Evolutionary conservation across 225 moss, liverwort and hornwort genomes (phyloP).

Genomic region (Neckera pumila): DNA sequence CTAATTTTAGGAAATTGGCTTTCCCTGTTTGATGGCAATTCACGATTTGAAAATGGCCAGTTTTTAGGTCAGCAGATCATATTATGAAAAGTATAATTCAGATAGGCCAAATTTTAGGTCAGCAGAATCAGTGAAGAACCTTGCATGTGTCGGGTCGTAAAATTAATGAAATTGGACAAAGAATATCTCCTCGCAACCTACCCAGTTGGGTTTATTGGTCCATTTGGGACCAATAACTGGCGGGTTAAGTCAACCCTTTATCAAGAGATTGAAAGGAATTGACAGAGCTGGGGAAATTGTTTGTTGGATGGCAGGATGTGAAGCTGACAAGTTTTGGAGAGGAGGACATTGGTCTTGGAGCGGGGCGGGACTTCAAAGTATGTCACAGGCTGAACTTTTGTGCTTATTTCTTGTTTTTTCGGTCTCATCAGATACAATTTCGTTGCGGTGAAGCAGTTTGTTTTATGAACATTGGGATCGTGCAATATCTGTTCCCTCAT

Average conservation of each 20-base stretch:
- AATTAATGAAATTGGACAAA: background rate
- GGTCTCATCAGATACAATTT: background rate
- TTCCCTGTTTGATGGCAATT: background rate
- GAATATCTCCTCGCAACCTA: background rate
- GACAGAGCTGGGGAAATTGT: background rate
- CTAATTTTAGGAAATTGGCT: background rate
- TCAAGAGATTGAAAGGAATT: background rate
- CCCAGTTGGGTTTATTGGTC: background rate
- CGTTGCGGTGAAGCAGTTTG: background rate
- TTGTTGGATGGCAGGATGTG: conserved; percentile 23
- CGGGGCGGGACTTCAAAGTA: conserved; percentile 26
- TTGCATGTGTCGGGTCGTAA: background rate
- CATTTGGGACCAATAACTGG: background rate
- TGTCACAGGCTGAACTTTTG: background rate
- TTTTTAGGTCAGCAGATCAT: background rate
- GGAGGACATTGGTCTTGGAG: conserved; percentile 43
- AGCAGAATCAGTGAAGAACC: background rate
- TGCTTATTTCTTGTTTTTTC: background rate
- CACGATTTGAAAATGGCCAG: background rate
- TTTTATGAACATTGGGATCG: background rate
- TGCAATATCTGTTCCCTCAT: background rate
- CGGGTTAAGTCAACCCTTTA: no score
- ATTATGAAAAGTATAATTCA: no score
- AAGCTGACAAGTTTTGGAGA: conserved; percentile 30
- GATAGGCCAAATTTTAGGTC: background rate